Percentiles rank a stretch among this genome's conserved stretches.
These are phyloP conservation scores for Leptomonas seymouri DNA, from an alignment of 208 protist species.

Conservation along the genomic window DNA sequence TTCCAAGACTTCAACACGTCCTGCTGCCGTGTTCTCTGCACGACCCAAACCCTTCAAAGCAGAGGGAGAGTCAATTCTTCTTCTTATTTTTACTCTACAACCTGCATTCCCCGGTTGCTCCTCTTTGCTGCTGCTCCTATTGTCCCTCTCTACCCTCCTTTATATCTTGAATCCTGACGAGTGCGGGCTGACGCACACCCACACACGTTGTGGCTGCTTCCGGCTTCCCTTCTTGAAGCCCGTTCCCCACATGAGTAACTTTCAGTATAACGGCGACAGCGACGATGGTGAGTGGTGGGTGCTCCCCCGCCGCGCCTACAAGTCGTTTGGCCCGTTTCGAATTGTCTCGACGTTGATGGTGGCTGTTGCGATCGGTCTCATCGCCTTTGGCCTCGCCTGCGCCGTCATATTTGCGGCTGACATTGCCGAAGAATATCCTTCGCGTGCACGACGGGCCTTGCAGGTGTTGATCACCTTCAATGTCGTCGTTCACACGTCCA, in stretches of 20 bases:
- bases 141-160: too few species aligned
- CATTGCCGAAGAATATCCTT: slow-evolving; percentile 59
- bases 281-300: slow-evolving; percentile 31
- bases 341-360: slow-evolving; percentile 53
- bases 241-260: not conserved
- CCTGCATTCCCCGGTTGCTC: too few species aligned
- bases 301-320: slow-evolving; percentile 29
- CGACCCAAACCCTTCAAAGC: too few species aligned
- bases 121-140: too few species aligned
- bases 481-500: slow-evolving; percentile 38
- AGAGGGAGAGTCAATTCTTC: too few species aligned
- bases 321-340: slow-evolving; percentile 49
- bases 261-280: slow-evolving; percentile 15
- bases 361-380: slow-evolving; percentile 30
- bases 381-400: slow-evolving; percentile 47
- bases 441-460: slow-evolving; percentile 38
- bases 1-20: too few species aligned
- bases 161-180: too few species aligned
- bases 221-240: too few species aligned
- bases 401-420: slow-evolving; percentile 47
- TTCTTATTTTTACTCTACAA: too few species aligned
- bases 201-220: too few species aligned
- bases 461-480: slow-evolving; percentile 39
- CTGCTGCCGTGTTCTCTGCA: too few species aligned
- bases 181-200: too few species aligned